Percentiles rank a stretch among this genome's conserved stretches.
Conservation (phyloP, 495 filamentous ascomycete species). For the Aspergillus saccharolyticus region DNA sequence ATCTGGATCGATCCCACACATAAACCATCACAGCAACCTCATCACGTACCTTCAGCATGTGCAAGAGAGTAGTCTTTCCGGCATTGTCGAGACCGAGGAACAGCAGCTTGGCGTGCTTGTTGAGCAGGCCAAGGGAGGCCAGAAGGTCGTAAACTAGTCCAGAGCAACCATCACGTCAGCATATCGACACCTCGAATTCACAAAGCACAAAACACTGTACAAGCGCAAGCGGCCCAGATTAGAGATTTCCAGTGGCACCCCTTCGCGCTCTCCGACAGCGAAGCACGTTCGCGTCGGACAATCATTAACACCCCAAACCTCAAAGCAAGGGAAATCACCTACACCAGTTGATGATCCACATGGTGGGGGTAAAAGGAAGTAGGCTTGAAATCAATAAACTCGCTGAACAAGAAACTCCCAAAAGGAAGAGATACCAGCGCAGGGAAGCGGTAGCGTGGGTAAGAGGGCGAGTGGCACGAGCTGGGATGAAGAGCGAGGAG, state of each 20-base stretch:
- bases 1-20: not conserved
- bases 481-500: constrained; percentile 5
- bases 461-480: constrained; percentile 3
- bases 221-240: no score
- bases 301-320: not conserved
- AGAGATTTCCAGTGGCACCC: no score
- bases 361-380: constrained; percentile 52
- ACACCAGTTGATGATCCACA: constrained; percentile 99
- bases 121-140: constrained; percentile 81
- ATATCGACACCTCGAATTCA: no score
- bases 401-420: not conserved
- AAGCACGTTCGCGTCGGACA: not conserved
- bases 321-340: constrained; percentile 40
- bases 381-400: constrained; percentile 9
- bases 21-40: not conserved
- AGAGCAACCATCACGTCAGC: constrained; percentile 14
- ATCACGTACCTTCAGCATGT: constrained; percentile 81
- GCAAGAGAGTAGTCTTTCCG: constrained; percentile 89
- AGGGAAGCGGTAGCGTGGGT: constrained; percentile 6
- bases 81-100: constrained; percentile 97
- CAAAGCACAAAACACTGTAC: no score
- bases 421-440: not conserved
- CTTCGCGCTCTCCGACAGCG: not conserved
- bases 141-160: constrained; percentile 83
- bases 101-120: constrained; percentile 94